Base-by-base conservation (phyloP, 805 yeast species). In the Candida railenensis region DNA sequence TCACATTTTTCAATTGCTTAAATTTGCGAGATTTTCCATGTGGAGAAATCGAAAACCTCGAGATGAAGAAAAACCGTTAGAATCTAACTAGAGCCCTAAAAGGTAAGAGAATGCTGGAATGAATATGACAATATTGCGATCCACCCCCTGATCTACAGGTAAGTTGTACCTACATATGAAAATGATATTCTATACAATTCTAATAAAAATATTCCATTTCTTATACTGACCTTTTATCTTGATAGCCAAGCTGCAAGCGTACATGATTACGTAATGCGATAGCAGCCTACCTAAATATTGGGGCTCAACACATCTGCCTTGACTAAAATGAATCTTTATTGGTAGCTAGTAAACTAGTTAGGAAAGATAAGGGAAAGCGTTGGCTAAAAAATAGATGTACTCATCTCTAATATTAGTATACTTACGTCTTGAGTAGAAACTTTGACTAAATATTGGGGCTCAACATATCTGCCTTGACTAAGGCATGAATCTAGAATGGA, bases 221-320 rank as follows among this genome's bases (percentile, higher is more conserved):
- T 33, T 33, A 8, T 7, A 12, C 32, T 25, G 32, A 25, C n/a
- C n/a, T 25, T 25, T 25, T 25, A 25, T 25, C 32, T 25, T 12
- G 32, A 25, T 25, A 12, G 32, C 32, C 12, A 8, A 7, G 11
- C 32, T 25, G 12, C 32, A 12, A n/a, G n/a, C n/a, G n/a, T n/a
- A n/a, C n/a, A n/a, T n/a, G n/a, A n/a, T n/a, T n/a, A n/a, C n/a
- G n/a, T n/a, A n/a, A 28, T 14, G 33, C 18, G n/a, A 37, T 12
- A 37, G 19, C n/a, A 37, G 14, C 7, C 18, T 8, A 18, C 18
- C 40, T 60, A 71, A 9, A 70, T 56, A 43, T 72, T 73, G 2
- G 77, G 76, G 54, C 76, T 71, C 47, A 73, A 60, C 76, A 71
- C 71, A 48, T 73, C 77, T 15, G 76, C 66, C 55, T 71, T 71